These are phyloP conservation scores for Gnomoniopsis smithogilvyi DNA, from an alignment of 2,329 filamentous ascomycete species.

Conservation along the genomic window DNA sequence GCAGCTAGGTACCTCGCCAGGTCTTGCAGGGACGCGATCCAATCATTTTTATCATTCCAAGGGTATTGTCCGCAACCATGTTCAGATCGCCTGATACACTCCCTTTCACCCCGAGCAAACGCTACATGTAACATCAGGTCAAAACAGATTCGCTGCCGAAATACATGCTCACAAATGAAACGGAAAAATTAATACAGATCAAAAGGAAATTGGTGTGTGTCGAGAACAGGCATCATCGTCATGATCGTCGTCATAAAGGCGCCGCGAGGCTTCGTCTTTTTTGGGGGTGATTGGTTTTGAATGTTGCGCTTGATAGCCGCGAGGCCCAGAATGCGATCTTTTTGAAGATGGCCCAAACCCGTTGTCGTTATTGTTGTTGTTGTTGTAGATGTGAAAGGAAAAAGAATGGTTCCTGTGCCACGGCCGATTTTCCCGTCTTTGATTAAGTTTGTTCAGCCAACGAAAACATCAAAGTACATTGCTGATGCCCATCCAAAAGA, in stretches of 20 bases:
- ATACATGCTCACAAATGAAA: background rate
- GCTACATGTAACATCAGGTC: background rate
- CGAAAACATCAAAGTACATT: too few species aligned
- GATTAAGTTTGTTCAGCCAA: background rate
- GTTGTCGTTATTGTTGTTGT: background rate
- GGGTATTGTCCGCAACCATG: background rate
- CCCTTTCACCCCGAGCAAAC: background rate
- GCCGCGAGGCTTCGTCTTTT: background rate
- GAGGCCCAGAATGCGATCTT: slow-evolving; percentile 29
- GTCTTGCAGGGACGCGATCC: background rate
- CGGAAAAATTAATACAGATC: background rate
- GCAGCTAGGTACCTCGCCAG: too few species aligned
- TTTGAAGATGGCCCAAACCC: background rate
- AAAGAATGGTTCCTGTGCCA: slow-evolving; percentile 8
- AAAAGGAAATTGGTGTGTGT: background rate
- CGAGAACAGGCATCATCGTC: slow-evolving; percentile 21
- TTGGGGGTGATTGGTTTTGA: too few species aligned
- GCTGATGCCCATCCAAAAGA: too few species aligned
- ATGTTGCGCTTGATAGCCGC: slow-evolving; percentile 25
- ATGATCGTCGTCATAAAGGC: slow-evolving; percentile 18
- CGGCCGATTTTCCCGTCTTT: background rate
- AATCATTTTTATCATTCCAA: background rate
- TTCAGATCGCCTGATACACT: background rate
- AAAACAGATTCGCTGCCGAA: background rate
- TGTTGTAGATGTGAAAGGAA: slow-evolving; percentile 11